Percentiles rank a stretch among this genome's conserved stretches.
These are phyloP conservation scores for Aspergillus fijiensis DNA, from an alignment of 2,329 filamentous ascomycete genomes.

Conservation along the genomic window DNA sequence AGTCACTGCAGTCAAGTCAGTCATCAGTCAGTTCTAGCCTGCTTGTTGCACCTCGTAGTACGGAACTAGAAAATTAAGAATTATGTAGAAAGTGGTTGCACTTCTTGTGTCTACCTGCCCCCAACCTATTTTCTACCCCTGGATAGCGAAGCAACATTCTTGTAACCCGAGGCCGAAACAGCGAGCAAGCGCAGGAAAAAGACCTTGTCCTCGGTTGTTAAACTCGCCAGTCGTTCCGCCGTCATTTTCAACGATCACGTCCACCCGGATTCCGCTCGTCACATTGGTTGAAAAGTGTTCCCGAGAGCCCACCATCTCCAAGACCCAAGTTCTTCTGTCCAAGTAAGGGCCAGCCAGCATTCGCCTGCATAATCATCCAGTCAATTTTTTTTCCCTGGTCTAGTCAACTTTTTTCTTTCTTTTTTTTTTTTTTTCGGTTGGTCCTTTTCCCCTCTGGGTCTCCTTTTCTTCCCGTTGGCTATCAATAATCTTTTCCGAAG, in stretches of 20 bases:
- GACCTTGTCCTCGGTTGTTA: constrained; percentile 5
- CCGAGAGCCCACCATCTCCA: constrained; percentile 21
- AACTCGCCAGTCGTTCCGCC: constrained; percentile 16
- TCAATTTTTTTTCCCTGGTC: constrained; percentile 3
- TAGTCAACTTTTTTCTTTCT: constrained; percentile 9
- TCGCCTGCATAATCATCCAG: constrained; percentile 14
- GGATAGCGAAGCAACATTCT: constrained; percentile 10
- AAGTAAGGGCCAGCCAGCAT: constrained; percentile 20
- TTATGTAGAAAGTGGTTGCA: background rate
- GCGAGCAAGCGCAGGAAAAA: background rate
- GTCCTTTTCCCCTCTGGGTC: background rate
- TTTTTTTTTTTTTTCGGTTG: constrained; percentile 4
- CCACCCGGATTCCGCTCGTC: constrained; percentile 14
- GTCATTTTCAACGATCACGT: constrained; percentile 13
- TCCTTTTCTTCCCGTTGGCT: background rate
- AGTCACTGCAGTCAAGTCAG: too few species aligned
- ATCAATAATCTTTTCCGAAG: background rate
- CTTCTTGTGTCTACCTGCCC: background rate
- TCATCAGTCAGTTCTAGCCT: constrained; percentile 1
- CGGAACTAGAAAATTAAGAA: background rate
- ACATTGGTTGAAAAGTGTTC: constrained; percentile 23
- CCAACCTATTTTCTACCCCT: constrained; percentile 5
- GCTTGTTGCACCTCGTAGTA: constrained; percentile 2
- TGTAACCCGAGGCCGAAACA: background rate
- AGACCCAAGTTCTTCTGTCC: constrained; percentile 19